Base-by-base conservation (phyloP, 73 alveolate genomes). In the Blepharisma japonicum region DNA sequence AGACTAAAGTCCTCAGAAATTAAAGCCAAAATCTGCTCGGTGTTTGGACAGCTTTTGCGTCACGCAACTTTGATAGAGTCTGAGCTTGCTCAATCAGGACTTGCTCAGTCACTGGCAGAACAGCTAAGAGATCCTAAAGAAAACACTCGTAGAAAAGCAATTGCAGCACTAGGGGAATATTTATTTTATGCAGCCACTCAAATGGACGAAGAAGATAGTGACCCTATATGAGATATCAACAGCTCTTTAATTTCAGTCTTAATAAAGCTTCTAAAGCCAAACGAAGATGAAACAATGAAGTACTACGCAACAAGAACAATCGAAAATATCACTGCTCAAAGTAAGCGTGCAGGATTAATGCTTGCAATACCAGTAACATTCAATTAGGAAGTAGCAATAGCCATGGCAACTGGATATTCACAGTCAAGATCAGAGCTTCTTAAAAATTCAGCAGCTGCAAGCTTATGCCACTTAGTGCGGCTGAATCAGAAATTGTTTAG, bases 91-190 rank as follows among this genome's bases (percentile, higher is more conserved):
- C 25, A 25, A 9, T 14, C 32, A 2, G 61, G 46, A 2, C 20
- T 70, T 18, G 18, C n/a, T n/a, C 71, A 47, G 27, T 72, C 66
- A 38, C 4, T 70, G 11, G 46, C 32, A 25, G 80, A 45, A 39
- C 11, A 14, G 21, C 11, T 47, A 9, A 45, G 42, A 14, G 80
- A 70, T 5, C 11, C 11, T 14, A 45, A 70, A 45, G 80, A 70
- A 70, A 45, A 70, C 4, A n/a, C 27, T 45, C 81, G 93, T 51
- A 89, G 94, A 83, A 94, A 94, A 83, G 98, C 99, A 20, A 90
- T 92, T 55, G 99, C 99, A 25, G 95, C 99, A 6, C 86, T 96
- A 50, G 99, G 99, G 8, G 99, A 96, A 83, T 96, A 94, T 88
- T 81, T 96, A 86, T 96, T 96, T 89, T 96, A 94, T 85, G 99